Percentiles rank a stretch among this genome's conserved stretches.
phyloP scores from a whole-genome alignment of 106 monocot genomes.

The Posidonia australis region DNA sequence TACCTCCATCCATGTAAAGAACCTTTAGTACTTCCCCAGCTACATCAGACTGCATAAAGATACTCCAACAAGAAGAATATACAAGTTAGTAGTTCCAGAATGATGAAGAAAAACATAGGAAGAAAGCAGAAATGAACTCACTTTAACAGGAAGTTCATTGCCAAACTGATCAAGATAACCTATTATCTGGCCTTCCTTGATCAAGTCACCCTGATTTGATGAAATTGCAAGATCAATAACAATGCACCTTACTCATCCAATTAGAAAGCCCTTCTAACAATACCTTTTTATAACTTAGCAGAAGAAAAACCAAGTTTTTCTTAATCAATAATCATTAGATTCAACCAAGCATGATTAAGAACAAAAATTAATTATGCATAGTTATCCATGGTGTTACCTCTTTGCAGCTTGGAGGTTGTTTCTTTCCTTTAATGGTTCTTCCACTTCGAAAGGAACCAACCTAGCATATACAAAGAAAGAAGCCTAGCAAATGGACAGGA shows the following conservation, averaged over 20 bases:
- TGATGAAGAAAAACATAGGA: background rate
- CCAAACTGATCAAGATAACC: slow-evolving; percentile 75
- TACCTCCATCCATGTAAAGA: slow-evolving; percentile 80
- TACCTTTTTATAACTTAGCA: no score
- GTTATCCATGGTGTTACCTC: slow-evolving; percentile 33
- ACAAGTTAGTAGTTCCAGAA: background rate
- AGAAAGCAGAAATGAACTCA: slow-evolving; percentile 19
- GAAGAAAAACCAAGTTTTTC: no score
- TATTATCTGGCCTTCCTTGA: slow-evolving; percentile 70
- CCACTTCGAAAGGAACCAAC: slow-evolving; percentile 66
- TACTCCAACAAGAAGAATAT: slow-evolving; percentile 1
- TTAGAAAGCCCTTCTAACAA: background rate
- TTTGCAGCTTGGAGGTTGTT: slow-evolving; percentile 68
- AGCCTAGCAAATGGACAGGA: background rate
- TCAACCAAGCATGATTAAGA: no score
- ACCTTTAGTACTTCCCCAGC: slow-evolving; percentile 69
- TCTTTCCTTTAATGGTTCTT: slow-evolving; percentile 57
- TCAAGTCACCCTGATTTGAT: slow-evolving; percentile 34
- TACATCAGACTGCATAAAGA: slow-evolving; percentile 50
- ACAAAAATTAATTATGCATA: background rate
- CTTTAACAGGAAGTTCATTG: slow-evolving; percentile 62
- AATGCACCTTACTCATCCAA: no score
- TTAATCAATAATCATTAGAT: no score
- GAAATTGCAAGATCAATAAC: background rate
- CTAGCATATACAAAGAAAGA: slow-evolving; percentile 13